Evolutionary conservation across 345 rosid species (phyloP).

Genomic region (Punica granatum): DNA sequence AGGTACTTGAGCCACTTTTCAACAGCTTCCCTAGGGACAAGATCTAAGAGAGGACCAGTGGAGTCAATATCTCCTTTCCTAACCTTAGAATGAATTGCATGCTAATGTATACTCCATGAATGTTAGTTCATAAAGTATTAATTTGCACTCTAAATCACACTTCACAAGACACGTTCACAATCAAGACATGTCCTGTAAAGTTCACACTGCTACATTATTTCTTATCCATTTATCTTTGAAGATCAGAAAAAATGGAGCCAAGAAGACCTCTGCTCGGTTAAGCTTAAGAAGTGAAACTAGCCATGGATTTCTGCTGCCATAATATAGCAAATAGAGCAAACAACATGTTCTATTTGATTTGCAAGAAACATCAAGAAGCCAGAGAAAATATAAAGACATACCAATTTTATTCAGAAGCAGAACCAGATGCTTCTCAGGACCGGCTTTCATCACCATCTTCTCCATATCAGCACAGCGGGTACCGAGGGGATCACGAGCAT

Average conservation of each 20-base stretch:
- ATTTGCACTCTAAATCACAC: not conserved
- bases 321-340: not conserved
- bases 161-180: not conserved
- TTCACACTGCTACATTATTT: not conserved
- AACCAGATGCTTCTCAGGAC: slow-evolving; percentile 76
- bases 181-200: not conserved
- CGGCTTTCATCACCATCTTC: slow-evolving; percentile 77
- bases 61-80: not conserved
- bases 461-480: slow-evolving; percentile 95
- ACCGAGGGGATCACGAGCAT: slow-evolving; percentile 91
- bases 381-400: slow-evolving; percentile 14
- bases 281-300: not conserved
- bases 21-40: slow-evolving; percentile 94
- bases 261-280: not conserved
- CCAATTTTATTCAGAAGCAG: slow-evolving; percentile 90
- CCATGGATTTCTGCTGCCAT: not conserved
- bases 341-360: not conserved
- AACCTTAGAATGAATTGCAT: no score
- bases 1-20: slow-evolving; percentile 94
- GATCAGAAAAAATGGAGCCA: not conserved
- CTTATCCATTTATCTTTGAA: not conserved
- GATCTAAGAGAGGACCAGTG: slow-evolving; percentile 42
- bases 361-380: not conserved
- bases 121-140: not conserved
- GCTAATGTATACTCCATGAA: not conserved